Conservation (phyloP, 2,329 filamentous ascomycete genomes). For the Alternaria novae-zelandiae region DNA sequence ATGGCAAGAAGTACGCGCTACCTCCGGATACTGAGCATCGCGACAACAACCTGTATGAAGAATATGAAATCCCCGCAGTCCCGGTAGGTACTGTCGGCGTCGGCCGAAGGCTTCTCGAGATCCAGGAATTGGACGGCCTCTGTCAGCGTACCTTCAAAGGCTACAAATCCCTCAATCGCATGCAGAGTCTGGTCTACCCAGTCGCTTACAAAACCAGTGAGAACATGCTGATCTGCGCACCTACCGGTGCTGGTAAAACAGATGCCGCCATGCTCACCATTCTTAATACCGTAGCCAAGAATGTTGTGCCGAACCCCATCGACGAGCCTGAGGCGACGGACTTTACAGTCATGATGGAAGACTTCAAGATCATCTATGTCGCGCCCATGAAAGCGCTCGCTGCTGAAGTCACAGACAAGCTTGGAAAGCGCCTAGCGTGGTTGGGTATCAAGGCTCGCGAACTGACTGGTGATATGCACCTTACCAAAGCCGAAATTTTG, state of each 20-base stretch:
- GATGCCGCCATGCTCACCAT: conserved; percentile 98
- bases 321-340: conserved; percentile 76
- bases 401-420: conserved; percentile 93
- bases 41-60: conserved; percentile 83
- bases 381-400: conserved; percentile 99
- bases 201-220: conserved; percentile 95
- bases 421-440: conserved; percentile 91
- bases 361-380: conserved; percentile 98
- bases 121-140: conserved; percentile 84
- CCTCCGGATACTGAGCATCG: conserved; percentile 75
- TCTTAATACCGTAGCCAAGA: conserved; percentile 86
- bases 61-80: conserved; percentile 84
- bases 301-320: conserved; percentile 78
- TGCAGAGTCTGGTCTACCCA: conserved; percentile 96
- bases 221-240: conserved; percentile 98
- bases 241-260: conserved; percentile 97
- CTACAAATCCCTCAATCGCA: conserved; percentile 91
- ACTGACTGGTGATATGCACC: conserved; percentile 97
- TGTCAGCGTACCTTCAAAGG: conserved; percentile 92
- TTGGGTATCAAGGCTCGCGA: conserved; percentile 90
- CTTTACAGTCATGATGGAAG: conserved; percentile 81
- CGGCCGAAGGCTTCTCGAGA: conserved; percentile 77
- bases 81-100: conserved; percentile 76
- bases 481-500: conserved; percentile 94
- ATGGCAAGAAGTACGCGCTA: conserved; percentile 82